Evolutionary conservation across 2,329 filamentous ascomycete species (phyloP).

Genomic region (Thelonectria blattea): DNA sequence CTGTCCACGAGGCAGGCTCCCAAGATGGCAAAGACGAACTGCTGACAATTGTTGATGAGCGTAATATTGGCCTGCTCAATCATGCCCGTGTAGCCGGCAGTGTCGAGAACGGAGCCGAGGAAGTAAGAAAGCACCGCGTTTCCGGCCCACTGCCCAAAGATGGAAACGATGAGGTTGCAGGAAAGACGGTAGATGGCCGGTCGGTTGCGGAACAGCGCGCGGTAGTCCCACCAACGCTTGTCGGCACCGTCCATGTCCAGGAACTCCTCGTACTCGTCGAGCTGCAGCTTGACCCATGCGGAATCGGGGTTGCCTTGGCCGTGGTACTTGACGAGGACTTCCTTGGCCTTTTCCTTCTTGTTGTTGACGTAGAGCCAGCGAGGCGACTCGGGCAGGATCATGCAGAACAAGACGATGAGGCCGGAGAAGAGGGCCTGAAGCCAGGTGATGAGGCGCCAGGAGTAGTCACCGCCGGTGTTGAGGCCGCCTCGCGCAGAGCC

Average conservation of each 20-base stretch:
- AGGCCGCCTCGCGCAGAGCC: constrained; percentile 54
- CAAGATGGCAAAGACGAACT: constrained; percentile 55
- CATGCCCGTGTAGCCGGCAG: constrained; percentile 53
- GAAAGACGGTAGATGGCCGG: constrained; percentile 49
- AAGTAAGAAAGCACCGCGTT: constrained; percentile 56
- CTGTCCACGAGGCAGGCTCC: constrained; percentile 57
- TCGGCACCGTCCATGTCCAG: constrained; percentile 52
- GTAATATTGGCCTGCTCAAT: constrained; percentile 54
- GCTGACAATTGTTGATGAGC: constrained; percentile 57
- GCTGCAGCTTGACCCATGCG: constrained; percentile 53
- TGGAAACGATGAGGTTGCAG: constrained; percentile 45
- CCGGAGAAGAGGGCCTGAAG: constrained; percentile 52
- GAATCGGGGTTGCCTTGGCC: constrained; percentile 52
- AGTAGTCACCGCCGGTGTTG: constrained; percentile 45
- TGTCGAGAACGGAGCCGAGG: constrained; percentile 54
- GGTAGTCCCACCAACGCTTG: constrained; percentile 56
- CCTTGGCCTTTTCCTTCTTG: constrained; percentile 44
- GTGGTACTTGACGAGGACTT: constrained; percentile 50
- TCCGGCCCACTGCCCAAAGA: constrained; percentile 56
- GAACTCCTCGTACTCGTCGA: constrained; percentile 51
- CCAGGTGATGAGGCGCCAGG: constrained; percentile 52
- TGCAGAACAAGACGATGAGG: constrained; percentile 43
- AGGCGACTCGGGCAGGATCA: constrained; percentile 50
- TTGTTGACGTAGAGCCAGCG: constrained; percentile 50
- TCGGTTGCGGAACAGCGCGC: constrained; percentile 50